Percentiles rank a stretch among this genome's conserved stretches.
These are phyloP conservation scores for Cunninghamia lanceolata DNA, from an alignment of 75 land plant genomes.

Conservation along the genomic window DNA sequence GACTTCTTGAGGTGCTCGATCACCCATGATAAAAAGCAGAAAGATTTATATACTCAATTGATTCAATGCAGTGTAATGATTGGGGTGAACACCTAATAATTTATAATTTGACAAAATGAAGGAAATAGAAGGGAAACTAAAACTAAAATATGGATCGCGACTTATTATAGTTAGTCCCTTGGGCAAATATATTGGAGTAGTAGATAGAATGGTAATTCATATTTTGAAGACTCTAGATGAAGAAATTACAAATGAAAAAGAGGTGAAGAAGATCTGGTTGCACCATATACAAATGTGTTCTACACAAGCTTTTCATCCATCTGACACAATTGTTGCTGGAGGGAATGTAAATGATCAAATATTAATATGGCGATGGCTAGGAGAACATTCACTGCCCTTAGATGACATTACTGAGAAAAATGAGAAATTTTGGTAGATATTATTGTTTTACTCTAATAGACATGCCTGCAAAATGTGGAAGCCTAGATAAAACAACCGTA, in stretches of 20 bases:
- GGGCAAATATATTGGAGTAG: slow-evolving; percentile 71
- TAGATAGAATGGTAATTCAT: slow-evolving; percentile 35
- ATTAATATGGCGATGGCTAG: slow-evolving; percentile 86
- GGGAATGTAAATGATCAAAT: slow-evolving; percentile 85
- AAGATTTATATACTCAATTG: no score
- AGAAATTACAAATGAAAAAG: slow-evolving; percentile 18
- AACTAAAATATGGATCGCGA: slow-evolving; percentile 18
- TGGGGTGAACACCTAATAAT: no score
- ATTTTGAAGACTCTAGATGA: slow-evolving; percentile 64
- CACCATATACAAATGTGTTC: slow-evolving; percentile 68
- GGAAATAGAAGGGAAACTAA: no score
- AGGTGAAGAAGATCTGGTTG: slow-evolving; percentile 38
- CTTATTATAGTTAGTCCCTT: slow-evolving; percentile 35
- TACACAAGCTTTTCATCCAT: slow-evolving; percentile 80
- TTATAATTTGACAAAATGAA: no score
- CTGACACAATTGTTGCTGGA: slow-evolving; percentile 77
- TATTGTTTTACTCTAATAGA: no score
- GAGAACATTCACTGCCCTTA: slow-evolving; percentile 30
- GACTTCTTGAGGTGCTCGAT: no score
- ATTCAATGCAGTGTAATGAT: no score
- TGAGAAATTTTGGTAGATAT: no score
- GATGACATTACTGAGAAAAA: slow-evolving; percentile 25
- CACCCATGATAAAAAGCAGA: no score
- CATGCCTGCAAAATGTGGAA: no score
- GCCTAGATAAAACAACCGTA: no score